These are phyloP conservation scores for Funneliformis mosseae DNA, from an alignment of 192 early-diverging fungal genomes.

Conservation along the genomic window DNA sequence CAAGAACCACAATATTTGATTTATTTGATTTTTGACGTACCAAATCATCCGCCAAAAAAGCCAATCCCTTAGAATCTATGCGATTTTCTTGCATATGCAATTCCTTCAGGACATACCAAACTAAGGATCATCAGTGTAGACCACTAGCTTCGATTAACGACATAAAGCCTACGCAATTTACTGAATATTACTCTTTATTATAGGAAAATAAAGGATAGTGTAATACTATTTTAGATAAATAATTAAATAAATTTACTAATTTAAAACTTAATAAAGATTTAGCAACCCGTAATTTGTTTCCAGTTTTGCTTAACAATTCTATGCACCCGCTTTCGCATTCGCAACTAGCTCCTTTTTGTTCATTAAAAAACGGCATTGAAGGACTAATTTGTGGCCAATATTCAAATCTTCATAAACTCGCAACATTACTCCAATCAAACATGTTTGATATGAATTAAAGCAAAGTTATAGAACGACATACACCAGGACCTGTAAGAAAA, in stretches of 20 bases:
- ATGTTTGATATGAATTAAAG: slow-evolving; percentile 51
- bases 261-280: no score
- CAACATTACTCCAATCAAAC: slow-evolving; percentile 56
- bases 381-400: neutral
- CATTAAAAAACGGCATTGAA: neutral
- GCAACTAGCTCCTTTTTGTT: neutral
- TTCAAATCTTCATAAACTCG: slow-evolving; percentile 53
- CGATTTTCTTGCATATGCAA: slow-evolving; percentile 51
- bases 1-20: neutral
- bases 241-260: neutral
- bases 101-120: slow-evolving; percentile 43
- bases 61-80: slow-evolving; percentile 51
- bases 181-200: slow-evolving; percentile 49
- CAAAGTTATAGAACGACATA: slow-evolving; percentile 51
- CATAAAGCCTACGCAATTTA: slow-evolving; percentile 59
- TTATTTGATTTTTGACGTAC: slow-evolving; percentile 39
- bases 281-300: slow-evolving; percentile 51
- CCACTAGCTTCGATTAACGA: slow-evolving; percentile 54
- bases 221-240: neutral
- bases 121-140: no score
- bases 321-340: slow-evolving; percentile 39
- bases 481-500: slow-evolving; percentile 38
- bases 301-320: slow-evolving; percentile 41
- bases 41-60: slow-evolving; percentile 51
- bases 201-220: neutral